phyloP scores from a whole-genome alignment of 768 basidiomycete genomes.

The Pleurotus ostreatus region DNA sequence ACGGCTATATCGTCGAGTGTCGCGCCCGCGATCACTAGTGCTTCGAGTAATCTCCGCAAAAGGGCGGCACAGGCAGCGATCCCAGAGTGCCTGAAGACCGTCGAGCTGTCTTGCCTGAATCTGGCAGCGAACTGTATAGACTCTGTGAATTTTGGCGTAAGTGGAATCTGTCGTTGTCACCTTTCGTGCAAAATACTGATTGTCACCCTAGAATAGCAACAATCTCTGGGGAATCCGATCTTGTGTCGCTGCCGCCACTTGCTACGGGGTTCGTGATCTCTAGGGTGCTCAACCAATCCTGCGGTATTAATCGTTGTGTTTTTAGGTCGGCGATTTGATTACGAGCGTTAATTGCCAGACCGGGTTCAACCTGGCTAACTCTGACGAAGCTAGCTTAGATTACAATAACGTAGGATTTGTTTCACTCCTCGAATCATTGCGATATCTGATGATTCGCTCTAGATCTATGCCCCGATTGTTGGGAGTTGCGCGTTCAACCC shows the following conservation, averaged over 20 bases:
- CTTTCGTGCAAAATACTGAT: background rate
- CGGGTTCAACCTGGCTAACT: conserved; percentile 2
- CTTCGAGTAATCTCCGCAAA: background rate
- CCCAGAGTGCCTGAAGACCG: conserved; percentile 10
- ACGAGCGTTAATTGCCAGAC: conserved; percentile 14
- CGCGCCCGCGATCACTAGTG: background rate
- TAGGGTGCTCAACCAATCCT: background rate
- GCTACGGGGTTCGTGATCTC: conserved; percentile 10
- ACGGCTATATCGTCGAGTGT: background rate
- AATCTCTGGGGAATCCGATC: conserved; percentile 10
- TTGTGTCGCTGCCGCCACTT: conserved; percentile 16
- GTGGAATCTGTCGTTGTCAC: background rate
- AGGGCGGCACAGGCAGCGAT: conserved; percentile 9
- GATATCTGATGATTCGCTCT: background rate
- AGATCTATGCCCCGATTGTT: conserved; percentile 17
- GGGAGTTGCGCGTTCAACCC: conserved; percentile 15
- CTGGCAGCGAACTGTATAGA: conserved; percentile 11
- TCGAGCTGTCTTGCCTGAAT: conserved; percentile 12
- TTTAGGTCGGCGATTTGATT: conserved; percentile 12
- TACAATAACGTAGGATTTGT: conserved; percentile 5
- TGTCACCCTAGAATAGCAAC: conserved; percentile 2
- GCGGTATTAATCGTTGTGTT: background rate
- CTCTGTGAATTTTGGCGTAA: conserved; percentile 5
- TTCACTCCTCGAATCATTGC: background rate
- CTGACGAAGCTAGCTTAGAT: conserved; percentile 9